phyloP scores from a whole-genome alignment of 352 stramenopile genomes.

The Globisporangium sylvaticum region DNA sequence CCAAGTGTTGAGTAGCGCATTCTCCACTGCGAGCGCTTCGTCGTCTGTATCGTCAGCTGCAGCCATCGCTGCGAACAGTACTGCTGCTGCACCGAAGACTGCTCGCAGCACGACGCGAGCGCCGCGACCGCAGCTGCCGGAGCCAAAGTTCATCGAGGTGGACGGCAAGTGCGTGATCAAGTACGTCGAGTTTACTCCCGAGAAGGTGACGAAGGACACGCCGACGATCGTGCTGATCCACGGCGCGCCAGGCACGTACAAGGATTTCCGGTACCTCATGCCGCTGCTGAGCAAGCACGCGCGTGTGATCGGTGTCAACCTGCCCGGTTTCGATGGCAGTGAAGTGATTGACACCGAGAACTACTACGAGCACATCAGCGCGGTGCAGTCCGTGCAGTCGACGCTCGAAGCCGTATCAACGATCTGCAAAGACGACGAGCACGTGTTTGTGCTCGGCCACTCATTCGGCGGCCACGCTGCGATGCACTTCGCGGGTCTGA shows the following conservation, averaged over 20 bases:
- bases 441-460: constrained; percentile 9
- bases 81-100: neutral
- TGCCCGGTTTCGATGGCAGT: constrained; percentile 55
- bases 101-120: neutral
- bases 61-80: neutral
- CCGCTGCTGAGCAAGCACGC: constrained; percentile 34
- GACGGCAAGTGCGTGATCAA: constrained; percentile 41
- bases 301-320: constrained; percentile 56
- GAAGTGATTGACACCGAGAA: constrained; percentile 31
- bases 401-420: constrained; percentile 36
- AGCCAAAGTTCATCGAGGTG: constrained; percentile 25
- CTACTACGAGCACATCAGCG: constrained; percentile 43
- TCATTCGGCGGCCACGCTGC: constrained; percentile 24
- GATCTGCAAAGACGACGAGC: constrained; percentile 24
- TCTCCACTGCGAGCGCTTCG: constrained; percentile 2
- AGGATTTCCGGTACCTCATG: constrained; percentile 63
- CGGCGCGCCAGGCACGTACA: neutral
- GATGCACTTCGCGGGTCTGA: constrained; percentile 42
- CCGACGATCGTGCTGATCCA: constrained; percentile 41
- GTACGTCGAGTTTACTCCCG: constrained; percentile 30
- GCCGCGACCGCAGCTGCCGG: constrained; percentile 22
- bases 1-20: neutral
- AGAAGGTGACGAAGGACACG: neutral
- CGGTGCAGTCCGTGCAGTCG: constrained; percentile 29
- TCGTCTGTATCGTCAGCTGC: neutral